Evolutionary conservation across 176 grass and related monocot genomes (phyloP), one percentile per base, ranked within the genome.

Genomic region (Carex scoparia): DNA sequence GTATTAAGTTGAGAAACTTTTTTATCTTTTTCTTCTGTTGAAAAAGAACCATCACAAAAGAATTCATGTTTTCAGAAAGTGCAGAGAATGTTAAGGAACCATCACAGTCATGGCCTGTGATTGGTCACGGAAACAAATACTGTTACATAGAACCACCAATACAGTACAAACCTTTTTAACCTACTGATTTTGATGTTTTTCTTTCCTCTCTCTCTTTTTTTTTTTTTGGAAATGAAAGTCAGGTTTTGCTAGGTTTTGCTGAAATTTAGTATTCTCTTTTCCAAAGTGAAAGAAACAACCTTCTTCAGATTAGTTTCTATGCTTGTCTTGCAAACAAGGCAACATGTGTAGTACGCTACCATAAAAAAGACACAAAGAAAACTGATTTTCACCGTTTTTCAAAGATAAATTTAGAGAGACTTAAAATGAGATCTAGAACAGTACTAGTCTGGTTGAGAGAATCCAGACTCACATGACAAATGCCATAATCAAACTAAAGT

Each of bases 381-480:
- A 58, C 4, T 16, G 14, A 13, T 79, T 14, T 35, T 57, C 14
- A 2, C 28, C 48, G 2, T 51, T 57, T 79, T 79, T 79, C n/a
- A 55, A 8, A 78, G 2, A 56, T 78, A 3, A 57, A 55, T 32
- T 32, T 78, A 79, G 53, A 51, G 28, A 31, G 53, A 57, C 58
- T 56, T 79, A 58, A 79, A 77, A 33, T 35, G 42, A 53, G 69
- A 83, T 83, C 62, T 65, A 64, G 40, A 61, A 81, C 33, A 65
- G 58, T 81, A 10, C 15, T 10, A 19, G 18, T 81, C 7, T 64
- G 37, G 40, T 81, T 81, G 11, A 23, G 37, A 57, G 60, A 81
- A 81, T 79, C 74, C 53, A 58, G 74, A 79, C 28, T 79, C 74
- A 79, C 74, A 79, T 79, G 74, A 79, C 14, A 58, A 79, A 55